Percentiles rank a stretch among this genome's conserved stretches.
phyloP scores from a whole-genome alignment of 2,329 filamentous ascomycete genomes.

The Calonectria naviculata region DNA sequence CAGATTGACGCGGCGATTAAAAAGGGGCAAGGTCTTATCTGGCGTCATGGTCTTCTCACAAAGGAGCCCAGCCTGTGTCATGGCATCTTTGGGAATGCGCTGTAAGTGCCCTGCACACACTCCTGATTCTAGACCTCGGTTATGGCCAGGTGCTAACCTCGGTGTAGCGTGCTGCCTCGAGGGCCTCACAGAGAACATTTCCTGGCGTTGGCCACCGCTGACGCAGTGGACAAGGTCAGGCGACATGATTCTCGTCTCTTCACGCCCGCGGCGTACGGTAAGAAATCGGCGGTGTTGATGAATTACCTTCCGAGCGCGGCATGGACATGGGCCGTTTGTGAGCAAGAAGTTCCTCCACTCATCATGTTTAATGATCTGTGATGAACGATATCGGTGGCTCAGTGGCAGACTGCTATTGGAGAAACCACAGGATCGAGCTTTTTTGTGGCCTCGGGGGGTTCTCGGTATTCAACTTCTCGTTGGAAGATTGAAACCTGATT shows the following conservation, averaged over 20 bases:
- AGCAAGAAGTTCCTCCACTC: constrained; percentile 46
- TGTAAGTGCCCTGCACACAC: constrained; percentile 54
- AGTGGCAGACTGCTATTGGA: neutral
- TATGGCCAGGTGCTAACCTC: constrained; percentile 29
- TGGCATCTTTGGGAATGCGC: constrained; percentile 72
- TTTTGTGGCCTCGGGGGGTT: constrained; percentile 16
- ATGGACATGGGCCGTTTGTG: constrained; percentile 51
- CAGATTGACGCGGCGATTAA: constrained; percentile 64
- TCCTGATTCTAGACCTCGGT: constrained; percentile 23
- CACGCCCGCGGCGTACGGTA: constrained; percentile 50
- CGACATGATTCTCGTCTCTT: constrained; percentile 46
- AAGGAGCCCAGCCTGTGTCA: constrained; percentile 76
- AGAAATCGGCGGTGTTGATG: constrained; percentile 45
- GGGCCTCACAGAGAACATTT: constrained; percentile 62
- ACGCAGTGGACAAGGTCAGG: constrained; percentile 61
- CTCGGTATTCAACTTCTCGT: constrained; percentile 13
- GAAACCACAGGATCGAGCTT: neutral
- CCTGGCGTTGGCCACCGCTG: constrained; percentile 65
- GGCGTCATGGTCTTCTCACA: constrained; percentile 68
- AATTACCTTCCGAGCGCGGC: constrained; percentile 50
- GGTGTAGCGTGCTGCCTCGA: constrained; percentile 43
- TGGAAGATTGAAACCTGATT: constrained; percentile 8
- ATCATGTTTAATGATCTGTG: constrained; percentile 51
- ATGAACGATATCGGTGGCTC: constrained; percentile 18
- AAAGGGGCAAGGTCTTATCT: constrained; percentile 63